These are phyloP conservation scores for Pyrus bretschneideri DNA, from an alignment of 306 rosid species.

Conservation along the genomic window DNA sequence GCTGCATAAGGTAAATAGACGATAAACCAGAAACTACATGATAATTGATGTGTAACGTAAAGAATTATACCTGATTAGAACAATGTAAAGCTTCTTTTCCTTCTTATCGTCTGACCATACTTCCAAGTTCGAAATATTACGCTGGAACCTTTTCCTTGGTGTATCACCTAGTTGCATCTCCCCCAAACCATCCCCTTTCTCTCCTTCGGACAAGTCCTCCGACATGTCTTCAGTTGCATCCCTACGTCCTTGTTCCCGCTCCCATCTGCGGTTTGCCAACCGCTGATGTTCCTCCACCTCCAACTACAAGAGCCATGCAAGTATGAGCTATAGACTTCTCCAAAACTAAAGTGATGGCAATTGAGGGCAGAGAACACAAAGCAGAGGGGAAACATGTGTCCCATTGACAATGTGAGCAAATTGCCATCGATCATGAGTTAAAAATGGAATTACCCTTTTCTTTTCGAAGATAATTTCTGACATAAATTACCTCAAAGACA, in stretches of 20 bases:
- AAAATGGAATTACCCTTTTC: neutral
- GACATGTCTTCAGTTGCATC: slow-evolving; percentile 85
- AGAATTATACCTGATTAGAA: slow-evolving; percentile 59
- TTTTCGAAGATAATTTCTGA: neutral
- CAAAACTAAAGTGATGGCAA: neutral
- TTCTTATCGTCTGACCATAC: slow-evolving; percentile 84
- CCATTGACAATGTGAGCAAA: neutral
- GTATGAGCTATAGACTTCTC: slow-evolving; percentile 8
- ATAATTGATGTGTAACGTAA: neutral
- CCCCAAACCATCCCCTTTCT: slow-evolving; percentile 54
- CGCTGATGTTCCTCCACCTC: slow-evolving; percentile 76
- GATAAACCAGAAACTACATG: neutral
- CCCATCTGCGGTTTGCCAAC: slow-evolving; percentile 52
- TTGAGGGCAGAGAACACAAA: neutral
- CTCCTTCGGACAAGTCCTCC: slow-evolving; percentile 88
- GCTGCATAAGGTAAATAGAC: neutral
- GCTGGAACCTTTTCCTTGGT: slow-evolving; percentile 38
- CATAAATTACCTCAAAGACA: neutral
- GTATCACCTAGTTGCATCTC: slow-evolving; percentile 46
- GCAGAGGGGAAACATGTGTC: neutral
- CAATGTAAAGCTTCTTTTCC: slow-evolving; percentile 71
- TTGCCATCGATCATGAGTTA: neutral
- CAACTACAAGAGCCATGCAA: slow-evolving; percentile 40
- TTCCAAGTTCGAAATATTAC: slow-evolving; percentile 59
- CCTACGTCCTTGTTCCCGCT: slow-evolving; percentile 73